Base-by-base conservation (phyloP, 345 rosid species). In the Eutrema yunnanense region DNA sequence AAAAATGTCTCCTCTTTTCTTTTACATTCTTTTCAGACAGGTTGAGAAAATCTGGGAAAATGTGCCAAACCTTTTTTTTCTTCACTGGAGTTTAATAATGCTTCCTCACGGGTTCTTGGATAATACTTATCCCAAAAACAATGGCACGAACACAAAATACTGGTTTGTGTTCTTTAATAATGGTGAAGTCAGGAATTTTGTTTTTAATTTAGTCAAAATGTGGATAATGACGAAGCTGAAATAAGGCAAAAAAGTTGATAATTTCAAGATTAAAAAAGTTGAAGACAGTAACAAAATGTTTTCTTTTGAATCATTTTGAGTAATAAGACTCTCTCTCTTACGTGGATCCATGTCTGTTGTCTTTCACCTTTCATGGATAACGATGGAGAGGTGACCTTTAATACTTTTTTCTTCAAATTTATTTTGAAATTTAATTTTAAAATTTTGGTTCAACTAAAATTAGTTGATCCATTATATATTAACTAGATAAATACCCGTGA, bases 301-400 rank as follows among this genome's bases (percentile, higher is more conserved):
- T 32, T 13, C 3, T 54, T 54, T 32, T 54, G 13, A 66, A n/a
- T 30, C 22, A 50, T 49, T 57, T 32, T 30, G 53, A 57, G 78
- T 48, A 27, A 52, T 4, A 47, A 2, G n/a, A 11, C 19, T 54
- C 9, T 57, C 6, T 63, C 4, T 49, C 68, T 73, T n/a, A 50
- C 64, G 46, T 65, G 40, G 64, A 61, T 77, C 67, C 74, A 41
- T 69, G 79, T 70, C 49, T 12, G 53, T 70, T 64, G 68, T 73
- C 70, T 49, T 13, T 2, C 40, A 67, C 32, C 11, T 55, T 55
- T 49, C 66, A 68, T 71, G 81, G 86, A 79, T 85, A 62, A 76
- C 67, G 80, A 11, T 60, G 78, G 72, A 34, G 80, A 73, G 81
- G 82, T 76, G 65, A 19, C 22, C 22, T 19, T 19, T 0, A 19